These are phyloP conservation scores for Fusarium pseudograminearum DNA, from an alignment of 2,329 filamentous ascomycete species.

Conservation along the genomic window DNA sequence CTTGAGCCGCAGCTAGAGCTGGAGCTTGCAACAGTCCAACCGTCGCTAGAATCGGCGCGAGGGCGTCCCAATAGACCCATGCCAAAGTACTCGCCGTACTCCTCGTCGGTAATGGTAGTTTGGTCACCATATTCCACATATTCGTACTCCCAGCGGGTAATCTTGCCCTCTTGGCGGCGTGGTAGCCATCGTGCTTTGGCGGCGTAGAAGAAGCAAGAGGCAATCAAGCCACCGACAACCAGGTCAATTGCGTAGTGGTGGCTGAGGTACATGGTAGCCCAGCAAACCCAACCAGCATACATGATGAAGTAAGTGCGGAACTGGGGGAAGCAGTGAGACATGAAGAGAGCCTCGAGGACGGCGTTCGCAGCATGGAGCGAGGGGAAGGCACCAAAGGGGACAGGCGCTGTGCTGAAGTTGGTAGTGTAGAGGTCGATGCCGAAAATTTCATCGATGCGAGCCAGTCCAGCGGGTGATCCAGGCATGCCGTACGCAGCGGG, in stretches of 20 bases:
- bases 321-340: slow-evolving; percentile 90
- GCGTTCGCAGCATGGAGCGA: slow-evolving; percentile 92
- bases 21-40: slow-evolving; percentile 90
- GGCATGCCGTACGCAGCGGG: slow-evolving; percentile 93
- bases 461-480: slow-evolving; percentile 89
- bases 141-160: slow-evolving; percentile 94
- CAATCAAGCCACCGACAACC: slow-evolving; percentile 84
- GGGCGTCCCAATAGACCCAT: slow-evolving; percentile 60
- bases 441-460: slow-evolving; percentile 88
- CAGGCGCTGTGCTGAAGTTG: slow-evolving; percentile 87
- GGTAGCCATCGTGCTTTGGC: slow-evolving; percentile 85
- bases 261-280: slow-evolving; percentile 97
- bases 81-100: slow-evolving; percentile 61
- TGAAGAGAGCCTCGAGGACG: slow-evolving; percentile 89
- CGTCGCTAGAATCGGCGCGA: slow-evolving; percentile 74
- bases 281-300: slow-evolving; percentile 96
- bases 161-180: slow-evolving; percentile 84
- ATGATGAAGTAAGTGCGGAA: slow-evolving; percentile 82
- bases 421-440: slow-evolving; percentile 94
- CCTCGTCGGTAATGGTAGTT: slow-evolving; percentile 58
- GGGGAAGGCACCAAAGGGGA: slow-evolving; percentile 96
- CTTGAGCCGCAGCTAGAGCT: slow-evolving; percentile 73
- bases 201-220: slow-evolving; percentile 84
- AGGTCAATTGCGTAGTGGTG: slow-evolving; percentile 97
- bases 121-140: slow-evolving; percentile 86